These are phyloP conservation scores for Phytophthora litchii DNA, from an alignment of 352 stramenopile genomes.

Conservation along the genomic window DNA sequence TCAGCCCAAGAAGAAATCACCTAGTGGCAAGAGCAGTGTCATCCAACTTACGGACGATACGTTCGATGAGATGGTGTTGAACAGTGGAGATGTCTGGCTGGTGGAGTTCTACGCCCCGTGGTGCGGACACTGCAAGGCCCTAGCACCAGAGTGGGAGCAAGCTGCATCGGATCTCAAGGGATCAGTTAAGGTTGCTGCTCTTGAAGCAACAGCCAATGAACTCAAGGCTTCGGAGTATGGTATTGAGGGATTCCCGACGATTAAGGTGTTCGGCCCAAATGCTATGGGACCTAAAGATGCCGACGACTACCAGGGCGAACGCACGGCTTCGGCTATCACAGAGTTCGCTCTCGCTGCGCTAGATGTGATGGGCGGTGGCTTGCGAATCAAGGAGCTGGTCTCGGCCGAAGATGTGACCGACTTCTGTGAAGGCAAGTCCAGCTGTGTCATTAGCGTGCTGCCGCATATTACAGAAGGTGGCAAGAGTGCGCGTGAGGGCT, in stretches of 20 bases:
- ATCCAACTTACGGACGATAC: conserved; percentile 91
- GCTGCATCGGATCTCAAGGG: conserved; percentile 88
- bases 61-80: conserved; percentile 91
- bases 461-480: conserved; percentile 91
- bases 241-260: conserved; percentile 94
- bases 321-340: conserved; percentile 85
- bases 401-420: conserved; percentile 71
- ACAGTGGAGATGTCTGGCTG: conserved; percentile 91
- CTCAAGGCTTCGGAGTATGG: conserved; percentile 85
- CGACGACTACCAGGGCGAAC: conserved; percentile 88
- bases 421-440: conserved; percentile 88
- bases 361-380: conserved; percentile 70
- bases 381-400: conserved; percentile 84
- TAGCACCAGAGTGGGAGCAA: conserved; percentile 93
- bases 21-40: conserved; percentile 68
- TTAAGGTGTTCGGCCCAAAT: conserved; percentile 93
- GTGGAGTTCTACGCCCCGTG: conserved; percentile 94
- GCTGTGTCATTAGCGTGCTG: conserved; percentile 90
- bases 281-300: conserved; percentile 61
- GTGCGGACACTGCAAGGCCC: conserved; percentile 93
- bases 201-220: conserved; percentile 94
- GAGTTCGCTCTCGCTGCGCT: conserved; percentile 75
- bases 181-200: conserved; percentile 90
- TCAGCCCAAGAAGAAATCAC: conserved; percentile 52
- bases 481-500: conserved; percentile 82